Evolutionary conservation across 169 alveolate genomes (phyloP).

Genomic region (Cyclospora cayetanensis): DNA sequence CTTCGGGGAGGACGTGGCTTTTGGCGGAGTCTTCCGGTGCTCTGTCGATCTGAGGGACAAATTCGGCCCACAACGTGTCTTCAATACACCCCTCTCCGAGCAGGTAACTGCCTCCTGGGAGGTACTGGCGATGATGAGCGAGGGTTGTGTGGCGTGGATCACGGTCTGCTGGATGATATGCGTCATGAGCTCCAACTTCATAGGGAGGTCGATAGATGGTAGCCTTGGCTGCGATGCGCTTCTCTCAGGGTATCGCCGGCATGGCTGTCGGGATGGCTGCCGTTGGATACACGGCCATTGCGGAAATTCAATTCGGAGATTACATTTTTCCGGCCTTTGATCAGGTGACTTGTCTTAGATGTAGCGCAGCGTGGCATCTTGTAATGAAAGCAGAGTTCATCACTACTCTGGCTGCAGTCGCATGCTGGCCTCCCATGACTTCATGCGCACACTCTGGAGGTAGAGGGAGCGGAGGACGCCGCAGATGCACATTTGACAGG

Average conservation of each 20-base stretch:
- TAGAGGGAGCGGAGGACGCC: no score
- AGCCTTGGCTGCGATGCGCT: no score
- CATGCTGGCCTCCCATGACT: no score
- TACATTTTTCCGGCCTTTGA: slow-evolving; percentile 98
- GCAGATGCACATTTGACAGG: no score
- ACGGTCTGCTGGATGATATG: no score
- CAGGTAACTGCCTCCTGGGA: slow-evolving; percentile 76
- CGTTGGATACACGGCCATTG: slow-evolving; percentile 94
- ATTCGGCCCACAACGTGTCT: slow-evolving; percentile 93
- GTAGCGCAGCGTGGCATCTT: no score
- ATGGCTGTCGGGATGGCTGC: slow-evolving; percentile 97
- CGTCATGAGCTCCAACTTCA: no score
- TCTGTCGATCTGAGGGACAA: slow-evolving; percentile 93
- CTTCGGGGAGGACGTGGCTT: slow-evolving; percentile 98
- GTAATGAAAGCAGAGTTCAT: no score
- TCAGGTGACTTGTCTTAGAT: slow-evolving; percentile 76
- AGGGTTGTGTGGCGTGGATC: no score
- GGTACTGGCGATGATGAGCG: not conserved
- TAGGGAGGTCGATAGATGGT: no score
- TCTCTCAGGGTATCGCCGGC: slow-evolving; percentile 94
- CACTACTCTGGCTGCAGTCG: no score
- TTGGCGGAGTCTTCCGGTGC: slow-evolving; percentile 99
- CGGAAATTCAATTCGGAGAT: slow-evolving; percentile 98
- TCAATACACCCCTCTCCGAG: slow-evolving; percentile 97
- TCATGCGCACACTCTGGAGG: no score